Percentiles rank a stretch among this genome's conserved stretches.
Evolutionary conservation across 2,329 filamentous ascomycete species (phyloP).

Genomic region (Fusarium buharicum): DNA sequence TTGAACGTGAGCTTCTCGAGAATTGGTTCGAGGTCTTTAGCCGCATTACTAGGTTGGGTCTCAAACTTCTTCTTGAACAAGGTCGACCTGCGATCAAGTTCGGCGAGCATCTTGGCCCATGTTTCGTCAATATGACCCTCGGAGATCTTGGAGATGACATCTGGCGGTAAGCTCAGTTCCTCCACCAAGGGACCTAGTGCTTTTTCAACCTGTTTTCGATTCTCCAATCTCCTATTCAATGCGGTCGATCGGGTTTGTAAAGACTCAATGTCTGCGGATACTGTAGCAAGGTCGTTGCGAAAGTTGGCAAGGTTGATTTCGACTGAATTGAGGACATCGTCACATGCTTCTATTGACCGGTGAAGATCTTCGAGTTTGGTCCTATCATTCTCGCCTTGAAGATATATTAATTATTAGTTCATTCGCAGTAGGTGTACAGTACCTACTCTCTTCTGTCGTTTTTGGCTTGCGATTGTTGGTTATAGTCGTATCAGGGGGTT

Average conservation of each 20-base stretch:
- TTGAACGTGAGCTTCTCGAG: constrained; percentile 86
- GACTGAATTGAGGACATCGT: constrained; percentile 92
- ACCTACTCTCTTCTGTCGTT: constrained; percentile 77
- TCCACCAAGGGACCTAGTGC: constrained; percentile 89
- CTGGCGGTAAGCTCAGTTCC: constrained; percentile 87
- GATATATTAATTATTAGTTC: background rate
- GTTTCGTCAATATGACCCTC: constrained; percentile 90
- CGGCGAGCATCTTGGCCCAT: constrained; percentile 84
- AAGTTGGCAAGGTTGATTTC: constrained; percentile 93
- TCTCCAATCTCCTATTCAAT: constrained; percentile 86
- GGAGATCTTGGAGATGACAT: constrained; percentile 83
- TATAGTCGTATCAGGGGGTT: constrained; percentile 34
- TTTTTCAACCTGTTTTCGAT: constrained; percentile 89
- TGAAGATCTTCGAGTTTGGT: constrained; percentile 91
- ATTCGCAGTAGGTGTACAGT: too few species aligned
- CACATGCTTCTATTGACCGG: constrained; percentile 87
- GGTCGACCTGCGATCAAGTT: constrained; percentile 81
- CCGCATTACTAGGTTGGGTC: constrained; percentile 74
- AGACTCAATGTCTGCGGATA: constrained; percentile 95
- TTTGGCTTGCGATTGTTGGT: constrained; percentile 61
- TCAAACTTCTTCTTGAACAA: constrained; percentile 75
- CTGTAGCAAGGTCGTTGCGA: constrained; percentile 88
- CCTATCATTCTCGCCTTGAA: constrained; percentile 78
- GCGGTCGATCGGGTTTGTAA: constrained; percentile 86
- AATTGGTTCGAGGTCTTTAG: constrained; percentile 85